Evolutionary conservation across 176 grass and related monocot genomes (phyloP), one percentile per base, ranked within the genome.

Genomic region (Miscanthus lutarioriparius): DNA sequence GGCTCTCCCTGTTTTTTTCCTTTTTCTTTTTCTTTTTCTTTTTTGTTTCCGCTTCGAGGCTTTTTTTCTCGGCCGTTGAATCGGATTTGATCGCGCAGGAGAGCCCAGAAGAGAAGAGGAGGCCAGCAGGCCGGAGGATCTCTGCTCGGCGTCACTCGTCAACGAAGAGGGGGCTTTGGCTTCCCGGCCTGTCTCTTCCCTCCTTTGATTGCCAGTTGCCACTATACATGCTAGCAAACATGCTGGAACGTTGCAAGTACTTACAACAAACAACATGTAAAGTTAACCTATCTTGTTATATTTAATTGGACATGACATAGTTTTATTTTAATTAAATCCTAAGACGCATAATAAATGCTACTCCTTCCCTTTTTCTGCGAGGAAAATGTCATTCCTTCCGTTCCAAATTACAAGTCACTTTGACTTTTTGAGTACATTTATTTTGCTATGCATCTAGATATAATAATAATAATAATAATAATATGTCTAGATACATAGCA

Each of bases 11-110:
- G 0, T 23, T 1, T 54, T 48, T 14, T 19, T 26, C 6, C 32
- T 47, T 78, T 47, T 39, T 22, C 33, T 20, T 22, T 77, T 23
- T 47, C 25, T 23, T 16, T 35, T 23, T 47, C n/a, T 10, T 9
- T 8, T 19, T 44, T 38, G n/a, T n/a, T n/a, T n/a, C 37, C 61
- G 48, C 14, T 70, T 47, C 1, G 51, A 48, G 70, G 53, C 8
- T 62, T 48, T 80, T 67, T 84, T 74, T 19, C 75, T 14, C 69
- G 75, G 78, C 88, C 85, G 85, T 93, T 88, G 88, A 91, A 93
- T 91, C 64, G 86, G 88, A 91, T 91, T 93, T 88, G 72, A 93
- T 90, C 84, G 27, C 79, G 32, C 73, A 82, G n/a, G 72, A 47
- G 56, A 49, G 65, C 71, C 54, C 78, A 74, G 54, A 61, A 62